Evolutionary conservation across 192 early-diverging fungal genomes (phyloP).

Genomic region (Coemansia aciculifera): DNA sequence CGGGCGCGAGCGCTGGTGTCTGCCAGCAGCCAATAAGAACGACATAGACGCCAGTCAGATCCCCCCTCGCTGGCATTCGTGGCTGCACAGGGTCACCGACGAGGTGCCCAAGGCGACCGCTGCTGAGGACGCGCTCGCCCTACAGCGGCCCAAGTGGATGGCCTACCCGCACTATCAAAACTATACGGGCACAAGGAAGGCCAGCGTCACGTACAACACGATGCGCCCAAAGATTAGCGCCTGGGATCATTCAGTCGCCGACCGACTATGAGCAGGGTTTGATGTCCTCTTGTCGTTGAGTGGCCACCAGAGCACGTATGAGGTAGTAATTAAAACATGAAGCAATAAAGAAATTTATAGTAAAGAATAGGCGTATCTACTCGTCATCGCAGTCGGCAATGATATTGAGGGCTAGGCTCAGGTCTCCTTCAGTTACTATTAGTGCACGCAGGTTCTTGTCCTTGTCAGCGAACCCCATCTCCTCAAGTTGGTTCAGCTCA

Average conservation of each 20-base stretch:
- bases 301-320: neutral
- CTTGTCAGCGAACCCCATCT: constrained; percentile 93
- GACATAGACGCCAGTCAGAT: constrained; percentile 67
- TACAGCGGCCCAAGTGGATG: constrained; percentile 54
- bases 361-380: constrained; percentile 1
- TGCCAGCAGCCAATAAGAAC: constrained; percentile 54
- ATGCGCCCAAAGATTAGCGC: constrained; percentile 46
- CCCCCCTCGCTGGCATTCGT: constrained; percentile 68
- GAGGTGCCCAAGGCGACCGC: constrained; percentile 35
- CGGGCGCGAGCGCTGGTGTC: constrained; percentile 79
- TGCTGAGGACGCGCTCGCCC: constrained; percentile 24
- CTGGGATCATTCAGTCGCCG: constrained; percentile 38
- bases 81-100: constrained; percentile 54
- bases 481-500: constrained; percentile 75
- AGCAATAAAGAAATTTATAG: neutral
- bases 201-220: constrained; percentile 53
- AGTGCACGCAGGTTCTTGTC: constrained; percentile 84
- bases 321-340: neutral
- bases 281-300: neutral
- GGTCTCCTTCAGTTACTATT: constrained; percentile 80
- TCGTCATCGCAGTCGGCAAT: constrained; percentile 26
- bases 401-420: constrained; percentile 79
- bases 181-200: constrained; percentile 49
- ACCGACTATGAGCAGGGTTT: constrained; percentile 12
- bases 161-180: constrained; percentile 50